These are phyloP conservation scores for Fusarium sacchari DNA, from an alignment of 2,329 filamentous ascomycete genomes.

Conservation along the genomic window DNA sequence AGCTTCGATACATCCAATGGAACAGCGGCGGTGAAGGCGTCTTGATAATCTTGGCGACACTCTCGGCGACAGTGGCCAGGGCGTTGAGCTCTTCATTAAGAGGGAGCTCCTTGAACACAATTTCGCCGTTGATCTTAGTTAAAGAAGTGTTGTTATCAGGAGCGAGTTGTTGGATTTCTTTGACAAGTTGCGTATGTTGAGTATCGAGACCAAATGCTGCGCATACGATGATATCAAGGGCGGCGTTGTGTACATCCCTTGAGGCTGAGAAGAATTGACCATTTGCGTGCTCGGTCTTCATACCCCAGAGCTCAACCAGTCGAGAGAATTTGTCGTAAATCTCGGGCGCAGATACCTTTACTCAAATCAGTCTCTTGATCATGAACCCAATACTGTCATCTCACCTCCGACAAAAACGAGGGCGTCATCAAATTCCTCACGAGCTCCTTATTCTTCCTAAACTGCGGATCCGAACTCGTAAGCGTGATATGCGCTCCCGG, in stretches of 20 bases:
- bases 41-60: conserved; percentile 10
- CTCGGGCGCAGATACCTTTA: conserved; percentile 22
- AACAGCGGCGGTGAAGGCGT: conserved; percentile 8
- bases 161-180: conserved; percentile 1
- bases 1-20: conserved; percentile 13
- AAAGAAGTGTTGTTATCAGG: rapidly evolving
- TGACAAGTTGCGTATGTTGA: conserved; percentile 10
- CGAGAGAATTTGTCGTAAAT: conserved; percentile 29
- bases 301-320: conserved; percentile 10
- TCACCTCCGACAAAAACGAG: conserved; percentile 17
- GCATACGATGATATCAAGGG: conserved; percentile 23
- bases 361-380: not conserved
- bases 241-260: conserved; percentile 21
- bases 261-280: conserved; percentile 8
- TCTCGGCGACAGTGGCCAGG: not conserved
- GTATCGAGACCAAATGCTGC: conserved; percentile 11
- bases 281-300: conserved; percentile 2
- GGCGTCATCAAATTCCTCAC: conserved; percentile 32
- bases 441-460: conserved; percentile 32
- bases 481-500: conserved; percentile 20
- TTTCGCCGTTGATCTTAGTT: not conserved
- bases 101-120: not conserved
- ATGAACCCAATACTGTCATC: rapidly evolving
- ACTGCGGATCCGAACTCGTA: conserved; percentile 21
- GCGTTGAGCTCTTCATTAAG: conserved; percentile 20